Evolutionary conservation across 345 rosid genomes (phyloP).

Genomic region (Eucalyptus erythrocorys): DNA sequence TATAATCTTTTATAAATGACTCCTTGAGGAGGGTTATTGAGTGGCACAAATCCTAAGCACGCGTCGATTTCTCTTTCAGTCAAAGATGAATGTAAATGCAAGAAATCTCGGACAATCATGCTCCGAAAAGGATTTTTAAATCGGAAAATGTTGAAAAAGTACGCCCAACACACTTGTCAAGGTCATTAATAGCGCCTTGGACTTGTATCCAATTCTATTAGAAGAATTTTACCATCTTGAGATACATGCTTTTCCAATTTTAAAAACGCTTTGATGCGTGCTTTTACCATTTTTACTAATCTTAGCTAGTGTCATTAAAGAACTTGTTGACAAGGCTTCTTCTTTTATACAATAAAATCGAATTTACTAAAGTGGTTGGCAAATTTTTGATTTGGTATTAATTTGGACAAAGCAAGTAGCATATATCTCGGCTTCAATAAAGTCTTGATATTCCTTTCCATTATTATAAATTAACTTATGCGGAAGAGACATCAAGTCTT

Average conservation of each 20-base stretch:
- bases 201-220: neutral
- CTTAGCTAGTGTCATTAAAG: neutral
- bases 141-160: neutral
- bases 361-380: neutral
- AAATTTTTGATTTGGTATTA: neutral
- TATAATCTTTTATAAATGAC: neutral
- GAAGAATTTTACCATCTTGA: neutral
- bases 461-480: neutral
- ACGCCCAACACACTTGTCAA: neutral
- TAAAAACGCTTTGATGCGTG: neutral
- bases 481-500: neutral
- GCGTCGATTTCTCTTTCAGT: neutral
- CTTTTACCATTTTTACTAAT: neutral
- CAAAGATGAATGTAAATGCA: neutral
- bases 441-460: neutral
- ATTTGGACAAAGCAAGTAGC: neutral
- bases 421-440: neutral
- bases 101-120: neutral
- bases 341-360: neutral
- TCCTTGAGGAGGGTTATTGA: neutral
- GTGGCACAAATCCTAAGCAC: neutral
- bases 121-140: neutral
- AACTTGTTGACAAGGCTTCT: neutral
- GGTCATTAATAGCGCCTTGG: neutral
- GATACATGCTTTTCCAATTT: neutral